Conservation (phyloP, 2,329 filamentous ascomycete species). For the Fusarium sp. region DNA sequence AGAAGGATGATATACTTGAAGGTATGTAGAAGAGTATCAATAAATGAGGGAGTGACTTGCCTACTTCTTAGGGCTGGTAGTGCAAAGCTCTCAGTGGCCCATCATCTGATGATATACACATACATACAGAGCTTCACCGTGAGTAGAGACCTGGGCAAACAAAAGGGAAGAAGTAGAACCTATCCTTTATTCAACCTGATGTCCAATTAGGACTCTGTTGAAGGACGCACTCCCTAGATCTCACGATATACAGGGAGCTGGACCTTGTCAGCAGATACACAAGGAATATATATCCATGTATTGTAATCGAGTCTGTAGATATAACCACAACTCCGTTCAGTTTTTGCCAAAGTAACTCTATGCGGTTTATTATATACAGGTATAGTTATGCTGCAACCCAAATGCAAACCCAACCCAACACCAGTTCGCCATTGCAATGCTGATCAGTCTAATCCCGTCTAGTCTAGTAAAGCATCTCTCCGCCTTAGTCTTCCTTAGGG, state of each 20-base stretch:
- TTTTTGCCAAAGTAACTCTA: background rate
- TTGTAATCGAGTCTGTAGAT: background rate
- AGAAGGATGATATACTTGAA: background rate
- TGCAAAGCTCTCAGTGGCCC: background rate
- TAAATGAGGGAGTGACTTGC: too few species aligned
- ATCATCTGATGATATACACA: background rate
- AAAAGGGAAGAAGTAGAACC: background rate
- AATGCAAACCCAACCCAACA: background rate
- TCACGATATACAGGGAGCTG: background rate
- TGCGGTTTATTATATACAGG: background rate
- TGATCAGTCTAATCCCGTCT: background rate
- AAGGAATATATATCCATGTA: background rate
- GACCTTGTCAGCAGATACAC: too few species aligned
- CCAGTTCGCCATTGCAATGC: conserved; percentile 33
- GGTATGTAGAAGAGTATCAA: background rate
- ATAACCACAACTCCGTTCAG: background rate
- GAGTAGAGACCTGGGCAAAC: background rate
- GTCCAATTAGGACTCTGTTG: background rate
- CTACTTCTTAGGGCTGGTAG: background rate
- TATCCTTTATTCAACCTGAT: too few species aligned
- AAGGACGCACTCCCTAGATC: background rate
- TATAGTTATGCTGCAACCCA: background rate
- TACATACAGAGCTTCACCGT: background rate
- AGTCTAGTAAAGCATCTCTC: background rate
- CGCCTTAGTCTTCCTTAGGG: conserved; percentile 20